phyloP scores from a whole-genome alignment of 805 yeast genomes.

The Lipomyces oligophaga region DNA sequence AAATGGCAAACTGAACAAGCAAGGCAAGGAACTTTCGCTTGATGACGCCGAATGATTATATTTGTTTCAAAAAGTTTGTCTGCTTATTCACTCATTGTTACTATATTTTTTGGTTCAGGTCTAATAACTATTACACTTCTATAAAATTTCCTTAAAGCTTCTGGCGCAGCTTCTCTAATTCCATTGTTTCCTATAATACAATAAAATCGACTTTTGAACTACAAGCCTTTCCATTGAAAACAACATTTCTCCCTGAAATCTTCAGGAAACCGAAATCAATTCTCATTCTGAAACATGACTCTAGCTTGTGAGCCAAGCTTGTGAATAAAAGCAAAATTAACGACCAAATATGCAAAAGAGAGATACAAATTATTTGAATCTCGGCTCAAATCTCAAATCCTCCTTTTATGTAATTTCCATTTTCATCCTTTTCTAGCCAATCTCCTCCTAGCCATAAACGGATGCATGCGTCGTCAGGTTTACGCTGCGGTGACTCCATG shows the following conservation, averaged over 20 bases:
- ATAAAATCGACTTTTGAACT: no score
- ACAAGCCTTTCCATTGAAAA: no score
- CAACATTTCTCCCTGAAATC: no score
- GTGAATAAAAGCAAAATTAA: not conserved
- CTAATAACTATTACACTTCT: no score
- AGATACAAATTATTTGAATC: not conserved
- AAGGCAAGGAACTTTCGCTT: not conserved
- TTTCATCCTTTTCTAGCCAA: conserved; percentile 26
- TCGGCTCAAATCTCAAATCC: conserved; percentile 16
- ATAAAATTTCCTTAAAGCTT: no score
- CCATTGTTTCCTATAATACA: no score
- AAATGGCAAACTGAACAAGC: not conserved
- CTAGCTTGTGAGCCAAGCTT: no score
- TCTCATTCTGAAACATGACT: no score
- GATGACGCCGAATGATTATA: not conserved
- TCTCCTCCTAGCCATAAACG: conserved; percentile 31
- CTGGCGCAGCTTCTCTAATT: no score
- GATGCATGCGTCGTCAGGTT: conserved; percentile 30
- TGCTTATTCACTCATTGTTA: no score
- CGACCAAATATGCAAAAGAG: not conserved
- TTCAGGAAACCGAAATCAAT: no score
- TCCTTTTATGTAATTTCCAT: conserved; percentile 15
- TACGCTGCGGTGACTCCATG: conserved; percentile 28
- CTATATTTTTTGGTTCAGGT: no score
- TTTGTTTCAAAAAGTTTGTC: not conserved